A percentile compares a stretch with the other conserved stretches of the same genome.
Conservation (phyloP, 352 stramenopile genomes). For the Thraustochytrium sp. region DNA sequence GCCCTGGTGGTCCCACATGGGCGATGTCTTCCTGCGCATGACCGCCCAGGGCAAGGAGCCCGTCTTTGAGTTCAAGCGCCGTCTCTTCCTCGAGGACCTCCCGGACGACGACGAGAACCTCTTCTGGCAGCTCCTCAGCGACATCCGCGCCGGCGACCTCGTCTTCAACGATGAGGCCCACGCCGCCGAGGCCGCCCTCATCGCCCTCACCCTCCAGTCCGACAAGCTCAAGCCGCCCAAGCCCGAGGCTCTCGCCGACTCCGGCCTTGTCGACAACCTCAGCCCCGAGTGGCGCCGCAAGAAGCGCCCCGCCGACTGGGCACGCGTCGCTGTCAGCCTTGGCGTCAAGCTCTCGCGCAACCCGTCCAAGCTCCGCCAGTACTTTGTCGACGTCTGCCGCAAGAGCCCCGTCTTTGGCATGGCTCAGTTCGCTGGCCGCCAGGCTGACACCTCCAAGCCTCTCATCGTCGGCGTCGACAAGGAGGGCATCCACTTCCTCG, state of each 20-base stretch:
- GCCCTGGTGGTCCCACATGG: constrained; percentile 42
- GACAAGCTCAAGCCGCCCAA: constrained; percentile 73
- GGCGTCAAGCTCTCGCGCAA: constrained; percentile 17
- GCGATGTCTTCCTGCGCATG: constrained; percentile 43
- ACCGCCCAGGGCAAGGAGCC: constrained; percentile 41
- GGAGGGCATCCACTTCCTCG: constrained; percentile 80
- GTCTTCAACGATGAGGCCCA: constrained; percentile 68
- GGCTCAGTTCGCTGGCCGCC: constrained; percentile 34
- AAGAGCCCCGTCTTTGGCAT: constrained; percentile 35
- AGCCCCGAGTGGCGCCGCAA: constrained; percentile 1
- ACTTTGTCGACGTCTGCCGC: constrained; percentile 39
- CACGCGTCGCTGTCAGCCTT: not conserved
- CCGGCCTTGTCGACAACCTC: not conserved
- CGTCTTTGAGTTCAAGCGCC: constrained; percentile 43
- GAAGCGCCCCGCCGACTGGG: constrained; percentile 20
- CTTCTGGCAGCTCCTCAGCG: constrained; percentile 83
- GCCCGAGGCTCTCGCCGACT: constrained; percentile 65
- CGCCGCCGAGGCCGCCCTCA: constrained; percentile 56
- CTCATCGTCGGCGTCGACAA: constrained; percentile 78
- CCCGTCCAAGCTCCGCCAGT: constrained; percentile 9
- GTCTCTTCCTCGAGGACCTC: not conserved
- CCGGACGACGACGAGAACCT: constrained; percentile 66
- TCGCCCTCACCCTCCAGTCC: constrained; percentile 58
- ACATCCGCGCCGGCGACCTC: constrained; percentile 78
- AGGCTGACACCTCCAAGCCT: constrained; percentile 53